phyloP scores from a whole-genome alignment of 306 rosid species.

The Spatholobus suberectus region DNA sequence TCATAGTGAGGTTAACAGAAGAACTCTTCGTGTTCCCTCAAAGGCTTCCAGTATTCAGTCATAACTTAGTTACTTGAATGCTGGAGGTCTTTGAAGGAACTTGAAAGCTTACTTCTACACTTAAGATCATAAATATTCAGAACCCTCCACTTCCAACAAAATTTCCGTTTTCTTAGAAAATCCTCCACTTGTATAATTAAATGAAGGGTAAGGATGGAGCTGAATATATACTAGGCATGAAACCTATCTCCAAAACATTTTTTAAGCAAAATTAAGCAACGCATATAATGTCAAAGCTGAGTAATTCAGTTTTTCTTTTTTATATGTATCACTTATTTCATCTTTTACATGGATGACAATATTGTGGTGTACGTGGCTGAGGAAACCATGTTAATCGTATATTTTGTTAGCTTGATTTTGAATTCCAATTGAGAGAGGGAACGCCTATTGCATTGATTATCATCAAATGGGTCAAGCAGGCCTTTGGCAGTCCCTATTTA shows the following conservation, averaged over 20 bases:
- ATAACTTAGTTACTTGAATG: slow-evolving; percentile 24
- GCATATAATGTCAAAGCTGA: background rate
- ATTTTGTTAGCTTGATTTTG: background rate
- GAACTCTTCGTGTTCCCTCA: slow-evolving; percentile 45
- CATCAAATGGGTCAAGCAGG: too few relatives aligned
- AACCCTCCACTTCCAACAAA: background rate
- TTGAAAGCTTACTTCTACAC: slow-evolving; percentile 32
- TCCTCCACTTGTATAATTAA: too few relatives aligned
- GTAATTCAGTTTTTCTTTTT: background rate
- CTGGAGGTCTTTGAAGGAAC: slow-evolving; percentile 36
- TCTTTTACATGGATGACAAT: background rate
- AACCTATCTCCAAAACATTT: background rate
- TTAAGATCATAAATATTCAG: slow-evolving; percentile 14
- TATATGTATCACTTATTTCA: background rate
- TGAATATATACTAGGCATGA: background rate
- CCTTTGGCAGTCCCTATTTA: too few relatives aligned
- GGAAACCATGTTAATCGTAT: background rate
- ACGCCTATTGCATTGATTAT: too few relatives aligned
- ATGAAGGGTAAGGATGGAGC: background rate
- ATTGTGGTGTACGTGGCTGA: background rate
- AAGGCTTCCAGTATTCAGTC: slow-evolving; percentile 45
- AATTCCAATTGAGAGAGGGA: too few relatives aligned
- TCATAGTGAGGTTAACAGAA: background rate
- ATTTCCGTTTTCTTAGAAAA: background rate
- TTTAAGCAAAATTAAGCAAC: background rate